Base-by-base conservation (phyloP, 805 yeast species). In the Phaffomyces opuntiae region DNA sequence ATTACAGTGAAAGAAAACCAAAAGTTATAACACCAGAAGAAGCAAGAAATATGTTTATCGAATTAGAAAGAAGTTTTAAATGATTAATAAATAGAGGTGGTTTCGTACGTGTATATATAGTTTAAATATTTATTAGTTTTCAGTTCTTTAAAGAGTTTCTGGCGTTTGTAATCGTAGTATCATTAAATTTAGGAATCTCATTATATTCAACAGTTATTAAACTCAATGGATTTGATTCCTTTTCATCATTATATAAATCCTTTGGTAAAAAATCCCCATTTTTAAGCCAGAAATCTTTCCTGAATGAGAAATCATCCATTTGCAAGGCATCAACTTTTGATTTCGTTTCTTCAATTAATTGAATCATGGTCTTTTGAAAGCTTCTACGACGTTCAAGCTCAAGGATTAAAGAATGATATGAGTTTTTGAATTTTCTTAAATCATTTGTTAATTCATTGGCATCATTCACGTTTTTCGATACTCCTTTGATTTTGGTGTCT, bases 241-340 rank as follows among this genome's bases (percentile, higher is more conserved):
- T 62, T 36, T 72, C 61, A 3, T 71, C 70, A 1, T 69, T 64
- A 78, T 79, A 77, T 4, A 78, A 62, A 49, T 75, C 76, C 39
- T 38, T 43, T 0, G 90, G 90, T 13, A 83, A 62, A 50, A 61
- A 82, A 36, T 73, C 74, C 0, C 81, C 83, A 60, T 80, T 69
- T 6, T 63, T 57, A 2, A 57, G 51, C 39, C 78, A 50, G 51
- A 83, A 83, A 11, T 55, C 44, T 17, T 64, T 54, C 36, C 86
- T 64, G 12, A 61, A 56, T 1, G 55, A 57, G 34, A 60, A 56
- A 49, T 83, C 89, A 3, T 72, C 69, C 5, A 60, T 55, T 42
- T 70, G 67, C 5, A 77, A 53, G 5, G 56, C 44, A 14, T 64
- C 52, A 14, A 82, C 55, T 39, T 68, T 65, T 0, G 53, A 39